Base-by-base conservation (phyloP, 2,329 filamentous ascomycete species). In the Verticillium alfalfae region DNA sequence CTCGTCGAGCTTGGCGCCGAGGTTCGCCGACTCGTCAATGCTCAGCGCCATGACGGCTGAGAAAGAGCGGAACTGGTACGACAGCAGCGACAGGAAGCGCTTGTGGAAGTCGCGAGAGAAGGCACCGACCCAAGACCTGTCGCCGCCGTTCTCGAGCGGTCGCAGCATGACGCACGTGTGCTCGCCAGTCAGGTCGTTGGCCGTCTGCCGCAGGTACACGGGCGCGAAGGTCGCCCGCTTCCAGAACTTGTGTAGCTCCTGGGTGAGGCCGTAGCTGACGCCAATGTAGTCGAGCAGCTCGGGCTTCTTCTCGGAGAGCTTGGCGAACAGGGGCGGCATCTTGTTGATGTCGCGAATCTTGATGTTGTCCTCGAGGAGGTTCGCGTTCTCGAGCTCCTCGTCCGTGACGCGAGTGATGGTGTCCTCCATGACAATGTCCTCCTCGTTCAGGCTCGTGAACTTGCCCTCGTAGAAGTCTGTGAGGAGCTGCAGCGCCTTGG, bases 101-200 rank as follows among this genome's bases (percentile, higher is more conserved):
- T 87, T 88, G 71, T 98, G 93, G 83, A 98, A 99, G 74, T 99
- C 95, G 64, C 90, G 86, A 4, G 94, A 85, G 71, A 96, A 99
- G 2, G 93, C 92, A 16, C 91, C 92, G 0, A 98, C 87, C 95
- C 95, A 98, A 69, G 85, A 87, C 61, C 81, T 81, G 67, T 97
- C 92, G 60, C 80, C 81, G 59, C 76, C 80, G n/a, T n/a, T 38
- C 63, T 86, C 82, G 7, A 99, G 82, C 1, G 93, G 90, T 62
- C 92, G 87, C 57, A 99, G 84, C 96, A 99, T 99, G 34, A 99
- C 94, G 72, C 93, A 97, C 0, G 95, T 97, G 73, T 99, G 95
- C 76, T 99, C 95, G 61, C 95, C 95, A 0, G 96, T 99, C 56
- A 99, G 82, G 62, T 98, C 95, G 72, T 98, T 99, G 59, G 95